These are phyloP conservation scores for Scutellaria barbata DNA, from an alignment of 257 asterid genomes.

Conservation along the genomic window DNA sequence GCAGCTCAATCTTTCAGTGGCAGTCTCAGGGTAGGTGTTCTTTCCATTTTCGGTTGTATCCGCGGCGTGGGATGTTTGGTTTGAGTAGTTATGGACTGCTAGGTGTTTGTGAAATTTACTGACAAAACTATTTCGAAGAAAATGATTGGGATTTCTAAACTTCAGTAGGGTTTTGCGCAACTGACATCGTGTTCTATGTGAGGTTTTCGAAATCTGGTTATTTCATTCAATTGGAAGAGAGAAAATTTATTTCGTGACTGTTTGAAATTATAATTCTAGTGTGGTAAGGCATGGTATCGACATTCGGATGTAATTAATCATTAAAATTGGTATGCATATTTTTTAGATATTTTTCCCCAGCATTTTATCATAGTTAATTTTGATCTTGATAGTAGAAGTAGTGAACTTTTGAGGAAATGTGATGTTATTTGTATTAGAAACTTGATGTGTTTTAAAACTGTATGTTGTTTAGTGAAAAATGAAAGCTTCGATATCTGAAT, in stretches of 20 bases:
- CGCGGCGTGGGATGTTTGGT: background rate
- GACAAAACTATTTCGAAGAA: background rate
- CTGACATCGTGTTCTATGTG: background rate
- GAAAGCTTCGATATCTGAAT: constrained; percentile 55
- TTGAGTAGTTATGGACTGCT: background rate
- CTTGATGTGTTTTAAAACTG: constrained; percentile 17
- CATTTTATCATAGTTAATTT: constrained; percentile 17
- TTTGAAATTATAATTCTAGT: too few species aligned
- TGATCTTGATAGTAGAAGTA: background rate
- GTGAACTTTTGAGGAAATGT: background rate
- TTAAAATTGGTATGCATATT: too few species aligned
- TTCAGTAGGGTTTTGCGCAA: background rate
- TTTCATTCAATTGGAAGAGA: constrained; percentile 6
- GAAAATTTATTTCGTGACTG: background rate
- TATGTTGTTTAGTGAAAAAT: constrained; percentile 29
- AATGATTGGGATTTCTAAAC: background rate
- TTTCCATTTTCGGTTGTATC: background rate
- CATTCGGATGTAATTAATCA: too few species aligned
- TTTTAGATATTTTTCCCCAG: too few species aligned
- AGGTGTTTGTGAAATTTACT: constrained; percentile 34
- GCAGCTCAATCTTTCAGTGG: constrained; percentile 58
- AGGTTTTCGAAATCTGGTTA: background rate
- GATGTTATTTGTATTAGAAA: background rate
- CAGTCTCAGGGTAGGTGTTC: constrained; percentile 51
- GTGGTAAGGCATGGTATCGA: too few species aligned